These are phyloP conservation scores for Candida michaelii DNA, from an alignment of 805 yeast species.

Conservation along the genomic window DNA sequence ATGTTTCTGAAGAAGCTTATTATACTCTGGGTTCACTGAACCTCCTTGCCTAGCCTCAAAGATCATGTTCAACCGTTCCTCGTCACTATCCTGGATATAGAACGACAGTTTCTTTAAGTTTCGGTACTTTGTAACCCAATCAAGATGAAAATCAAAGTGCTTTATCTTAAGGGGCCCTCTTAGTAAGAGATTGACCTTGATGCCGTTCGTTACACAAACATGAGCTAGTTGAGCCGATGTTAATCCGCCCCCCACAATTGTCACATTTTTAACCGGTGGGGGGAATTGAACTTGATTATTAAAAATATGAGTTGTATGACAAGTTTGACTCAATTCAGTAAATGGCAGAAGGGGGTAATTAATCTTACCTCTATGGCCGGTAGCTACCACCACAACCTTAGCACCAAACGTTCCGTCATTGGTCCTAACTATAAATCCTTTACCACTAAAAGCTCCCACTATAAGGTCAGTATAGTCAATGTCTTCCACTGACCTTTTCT, in stretches of 20 bases:
- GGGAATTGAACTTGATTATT: slow-evolving; percentile 23
- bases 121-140: slow-evolving; percentile 51
- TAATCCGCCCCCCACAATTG: slow-evolving; percentile 47
- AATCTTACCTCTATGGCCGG: slow-evolving; percentile 36
- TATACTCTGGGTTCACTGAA: slow-evolving; percentile 45
- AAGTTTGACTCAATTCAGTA: slow-evolving; percentile 18
- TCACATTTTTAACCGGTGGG: slow-evolving; percentile 14
- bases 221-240: slow-evolving; percentile 48
- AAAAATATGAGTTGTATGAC: slow-evolving; percentile 40
- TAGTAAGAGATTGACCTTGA: slow-evolving; percentile 33
- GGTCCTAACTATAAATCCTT: slow-evolving; percentile 35
- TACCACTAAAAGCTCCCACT: slow-evolving; percentile 19
- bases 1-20: slow-evolving; percentile 29
- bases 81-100: slow-evolving; percentile 43
- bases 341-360: slow-evolving; percentile 22
- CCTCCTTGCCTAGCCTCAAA: slow-evolving; percentile 46
- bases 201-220: slow-evolving; percentile 30
- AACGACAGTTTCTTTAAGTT: slow-evolving; percentile 45
- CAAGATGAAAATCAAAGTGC: slow-evolving; percentile 49
- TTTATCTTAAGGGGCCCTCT: slow-evolving; percentile 42
- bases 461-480: slow-evolving; percentile 30
- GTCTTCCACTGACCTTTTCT: slow-evolving; percentile 32
- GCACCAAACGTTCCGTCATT: slow-evolving; percentile 34
- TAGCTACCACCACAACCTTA: slow-evolving; percentile 32
- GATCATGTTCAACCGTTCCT: slow-evolving; percentile 41